phyloP scores from a whole-genome alignment of 2,329 filamentous ascomycete species.

The Stemphylium vesicarium region DNA sequence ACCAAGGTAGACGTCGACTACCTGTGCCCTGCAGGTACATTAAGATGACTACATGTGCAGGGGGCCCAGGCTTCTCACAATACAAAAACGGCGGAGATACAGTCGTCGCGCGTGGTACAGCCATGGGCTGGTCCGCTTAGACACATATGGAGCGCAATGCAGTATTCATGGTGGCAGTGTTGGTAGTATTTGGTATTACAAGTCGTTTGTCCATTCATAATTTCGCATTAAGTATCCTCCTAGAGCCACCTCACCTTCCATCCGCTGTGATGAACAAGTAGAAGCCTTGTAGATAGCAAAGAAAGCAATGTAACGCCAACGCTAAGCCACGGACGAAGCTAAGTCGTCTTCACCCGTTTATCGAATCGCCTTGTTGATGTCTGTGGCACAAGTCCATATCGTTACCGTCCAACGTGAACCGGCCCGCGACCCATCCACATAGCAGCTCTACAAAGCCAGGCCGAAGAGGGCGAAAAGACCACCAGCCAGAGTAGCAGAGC shows the following conservation, averaged over 20 bases:
- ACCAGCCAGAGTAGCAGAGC: conserved; percentile 59
- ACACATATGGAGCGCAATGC: background rate
- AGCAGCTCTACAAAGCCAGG: conserved; percentile 59
- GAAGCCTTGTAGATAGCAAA: conserved; percentile 23
- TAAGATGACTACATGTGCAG: no score
- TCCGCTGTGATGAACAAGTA: conserved; percentile 28
- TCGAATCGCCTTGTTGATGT: conserved; percentile 21
- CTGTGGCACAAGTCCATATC: conserved; percentile 24
- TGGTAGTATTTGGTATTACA: conserved; percentile 42
- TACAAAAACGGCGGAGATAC: no score
- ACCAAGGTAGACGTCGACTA: background rate
- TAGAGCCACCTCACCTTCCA: conserved; percentile 17
- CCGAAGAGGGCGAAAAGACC: conserved; percentile 64
- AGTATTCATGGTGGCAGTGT: conserved; percentile 21
- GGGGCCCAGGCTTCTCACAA: no score
- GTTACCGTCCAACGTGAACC: conserved; percentile 37
- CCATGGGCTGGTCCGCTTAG: no score
- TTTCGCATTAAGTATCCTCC: conserved; percentile 43
- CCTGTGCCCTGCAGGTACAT: background rate
- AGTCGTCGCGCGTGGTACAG: no score
- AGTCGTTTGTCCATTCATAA: conserved; percentile 43
- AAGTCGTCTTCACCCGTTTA: conserved; percentile 20
- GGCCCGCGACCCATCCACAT: conserved; percentile 28
- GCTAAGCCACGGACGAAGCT: conserved; percentile 34
- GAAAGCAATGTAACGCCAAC: conserved; percentile 33